Conservation (phyloP, 371 early-diverging fungal genomes). For the Choanephora cucurbitarum region DNA sequence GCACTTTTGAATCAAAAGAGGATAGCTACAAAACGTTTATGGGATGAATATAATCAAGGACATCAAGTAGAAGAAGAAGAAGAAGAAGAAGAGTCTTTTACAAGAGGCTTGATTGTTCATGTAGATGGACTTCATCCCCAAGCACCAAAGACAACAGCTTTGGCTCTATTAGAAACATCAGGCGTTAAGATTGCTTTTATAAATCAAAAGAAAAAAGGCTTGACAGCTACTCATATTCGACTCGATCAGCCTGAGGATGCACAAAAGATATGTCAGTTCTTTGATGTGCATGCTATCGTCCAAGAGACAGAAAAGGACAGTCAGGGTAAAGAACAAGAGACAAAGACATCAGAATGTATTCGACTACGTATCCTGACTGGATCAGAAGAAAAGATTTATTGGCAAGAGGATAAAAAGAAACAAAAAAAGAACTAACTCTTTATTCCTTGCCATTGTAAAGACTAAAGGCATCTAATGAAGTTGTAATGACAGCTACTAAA, state of each 20-base stretch:
- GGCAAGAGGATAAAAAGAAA: conserved; percentile 25
- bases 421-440: neutral
- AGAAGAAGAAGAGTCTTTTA: conserved; percentile 1
- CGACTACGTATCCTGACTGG: conserved; percentile 24
- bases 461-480: conserved; percentile 71
- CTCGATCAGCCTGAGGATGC: conserved; percentile 30
- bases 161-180: conserved; percentile 30
- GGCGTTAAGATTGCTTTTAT: conserved; percentile 34
- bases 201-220: conserved; percentile 32
- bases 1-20: conserved; percentile 11
- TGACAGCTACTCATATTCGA: conserved; percentile 32
- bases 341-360: neutral
- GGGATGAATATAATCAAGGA: conserved; percentile 19
- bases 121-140: conserved; percentile 33
- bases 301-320: conserved; percentile 33
- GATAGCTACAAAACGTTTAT: conserved; percentile 10
- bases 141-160: conserved; percentile 27
- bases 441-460: conserved; percentile 59
- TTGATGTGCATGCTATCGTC: conserved; percentile 17
- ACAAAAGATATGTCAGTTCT: conserved; percentile 25
- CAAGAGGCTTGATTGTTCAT: conserved; percentile 29
- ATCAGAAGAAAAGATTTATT: conserved; percentile 32
- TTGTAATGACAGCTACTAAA: conserved; percentile 78
- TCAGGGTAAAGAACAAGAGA: conserved; percentile 15
- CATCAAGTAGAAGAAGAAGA: conserved; percentile 4